phyloP scores from a whole-genome alignment of 2,329 filamentous ascomycete genomes.

The Clarireedia homoeocarpa region DNA sequence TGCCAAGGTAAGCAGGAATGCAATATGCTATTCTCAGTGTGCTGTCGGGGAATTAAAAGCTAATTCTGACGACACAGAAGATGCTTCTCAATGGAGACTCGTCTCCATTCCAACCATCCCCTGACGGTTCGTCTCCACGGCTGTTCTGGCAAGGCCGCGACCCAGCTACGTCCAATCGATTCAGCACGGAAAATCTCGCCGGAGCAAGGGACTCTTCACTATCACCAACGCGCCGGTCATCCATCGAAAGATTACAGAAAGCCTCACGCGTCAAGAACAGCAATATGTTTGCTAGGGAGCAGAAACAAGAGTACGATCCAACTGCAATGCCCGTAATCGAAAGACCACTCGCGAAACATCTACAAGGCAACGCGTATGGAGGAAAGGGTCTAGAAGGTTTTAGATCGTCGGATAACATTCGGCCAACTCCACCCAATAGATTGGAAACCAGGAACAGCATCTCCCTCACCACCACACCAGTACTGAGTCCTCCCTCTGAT shows the following conservation, averaged over 20 bases:
- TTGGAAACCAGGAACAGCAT: slow-evolving; percentile 54
- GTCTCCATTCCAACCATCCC: slow-evolving; percentile 67
- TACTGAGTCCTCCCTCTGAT: slow-evolving; percentile 24
- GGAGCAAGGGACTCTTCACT: slow-evolving; percentile 47
- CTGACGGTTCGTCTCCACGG: slow-evolving; percentile 63
- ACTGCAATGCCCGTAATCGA: slow-evolving; percentile 69
- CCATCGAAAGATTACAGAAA: slow-evolving; percentile 90
- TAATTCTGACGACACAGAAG: slow-evolving; percentile 43
- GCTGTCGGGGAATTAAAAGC: slow-evolving; percentile 22
- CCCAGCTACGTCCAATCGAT: slow-evolving; percentile 57
- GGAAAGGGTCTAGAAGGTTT: slow-evolving; percentile 47
- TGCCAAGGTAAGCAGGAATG: slow-evolving; percentile 52
- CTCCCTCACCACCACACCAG: slow-evolving; percentile 44
- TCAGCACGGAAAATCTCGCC: slow-evolving; percentile 61
- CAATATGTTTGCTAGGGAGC: slow-evolving; percentile 90
- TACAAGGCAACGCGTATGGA: slow-evolving; percentile 65
- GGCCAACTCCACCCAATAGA: slow-evolving; percentile 38
- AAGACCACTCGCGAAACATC: slow-evolving; percentile 65
- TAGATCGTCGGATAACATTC: slow-evolving; percentile 40
- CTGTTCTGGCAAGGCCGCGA: slow-evolving; percentile 82
- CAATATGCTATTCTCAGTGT: slow-evolving; percentile 12
- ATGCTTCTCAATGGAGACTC: slow-evolving; percentile 63
- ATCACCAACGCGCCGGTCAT: slow-evolving; percentile 72
- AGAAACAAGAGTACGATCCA: slow-evolving; percentile 88
- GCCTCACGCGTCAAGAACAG: slow-evolving; percentile 96